These are phyloP conservation scores for Medicago arabica DNA, from an alignment of 306 rosid species.

Conservation along the genomic window DNA sequence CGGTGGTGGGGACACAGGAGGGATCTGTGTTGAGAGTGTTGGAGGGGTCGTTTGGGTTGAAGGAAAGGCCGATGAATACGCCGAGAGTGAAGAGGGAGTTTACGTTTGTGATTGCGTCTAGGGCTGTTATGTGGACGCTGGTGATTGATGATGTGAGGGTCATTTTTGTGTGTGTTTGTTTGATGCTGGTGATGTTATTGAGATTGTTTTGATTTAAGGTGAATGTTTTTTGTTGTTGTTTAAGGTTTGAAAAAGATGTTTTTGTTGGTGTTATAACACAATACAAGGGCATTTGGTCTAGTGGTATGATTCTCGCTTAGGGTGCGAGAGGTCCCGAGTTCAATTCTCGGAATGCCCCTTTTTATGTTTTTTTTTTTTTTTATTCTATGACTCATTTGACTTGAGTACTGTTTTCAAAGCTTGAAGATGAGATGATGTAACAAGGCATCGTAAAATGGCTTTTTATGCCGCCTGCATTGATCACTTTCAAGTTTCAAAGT, in stretches of 20 bases:
- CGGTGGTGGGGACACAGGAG: slow-evolving; percentile 57
- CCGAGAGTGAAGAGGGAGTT: slow-evolving; percentile 90
- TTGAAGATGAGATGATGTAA: no score
- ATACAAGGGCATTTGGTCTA: slow-evolving; percentile 63
- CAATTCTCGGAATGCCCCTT: slow-evolving; percentile 70
- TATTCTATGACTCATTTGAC: background rate
- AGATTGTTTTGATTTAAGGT: background rate
- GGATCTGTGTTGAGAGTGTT: slow-evolving; percentile 53
- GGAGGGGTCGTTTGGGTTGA: slow-evolving; percentile 74
- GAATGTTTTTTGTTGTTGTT: background rate
- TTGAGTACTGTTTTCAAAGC: no score
- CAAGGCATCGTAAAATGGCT: no score
- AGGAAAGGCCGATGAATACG: slow-evolving; percentile 83
- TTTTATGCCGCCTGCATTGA: no score
- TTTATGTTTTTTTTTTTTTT: background rate
- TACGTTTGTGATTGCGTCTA: slow-evolving; percentile 82
- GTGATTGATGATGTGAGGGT: slow-evolving; percentile 63
- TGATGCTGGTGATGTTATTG: background rate
- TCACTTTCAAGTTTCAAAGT: no score
- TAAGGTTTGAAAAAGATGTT: no score
- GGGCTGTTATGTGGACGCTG: slow-evolving; percentile 71
- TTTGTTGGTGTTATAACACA: no score
- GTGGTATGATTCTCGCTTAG: slow-evolving; percentile 75
- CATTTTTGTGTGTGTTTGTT: background rate
- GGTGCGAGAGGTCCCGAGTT: slow-evolving; percentile 78